Base-by-base conservation (phyloP, 345 rosid genomes). In the Zanthoxylum bungeanum region DNA sequence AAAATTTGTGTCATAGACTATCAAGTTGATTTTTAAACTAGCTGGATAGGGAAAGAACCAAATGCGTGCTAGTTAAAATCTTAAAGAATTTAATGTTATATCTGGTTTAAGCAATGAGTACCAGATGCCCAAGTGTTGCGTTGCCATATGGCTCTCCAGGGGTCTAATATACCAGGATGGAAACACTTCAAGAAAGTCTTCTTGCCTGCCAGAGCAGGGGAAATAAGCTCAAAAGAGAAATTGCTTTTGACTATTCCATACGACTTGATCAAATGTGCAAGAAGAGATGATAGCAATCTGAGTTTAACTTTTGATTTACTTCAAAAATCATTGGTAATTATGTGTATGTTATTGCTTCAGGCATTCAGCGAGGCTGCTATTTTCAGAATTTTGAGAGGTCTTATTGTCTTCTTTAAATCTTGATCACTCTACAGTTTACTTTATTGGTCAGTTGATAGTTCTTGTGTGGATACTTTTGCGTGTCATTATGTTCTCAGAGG, bases 181-280 rank as follows among this genome's bases (percentile, higher is more conserved):
- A 27, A 39, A 14, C 25, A 25, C 8, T 9, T 25, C 40, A 19
- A n/a, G 16, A n/a, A 4, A 1, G 37, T 68, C 33, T 19, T 14
- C 58, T 34, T 40, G 31, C 53, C 28, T 21, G 16, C 53, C 28
- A 58, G 57, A 56, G 51, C 40, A 25, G 40, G n/a, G 70, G 31
- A 36, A 51, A 68, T 34, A 37, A 55, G 47, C 19, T 7, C 33
- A 8, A 36, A 52, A 55, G 50, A 67, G 37, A 68, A 30, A 37
- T 42, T 64, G 68, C 11, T 11, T 12, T 28, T 14, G 53, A 64
- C 22, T 27, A 25, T 42, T 44, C 36, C 12, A 19, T 17, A 25
- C 53, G 24, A 53, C 49, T 52, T 68, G 33, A 53, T 68, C 49
- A 53, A 68, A 40, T 55, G 34, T 68, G 71, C 34, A 53, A 27